Percentiles rank a stretch among this genome's conserved stretches.
phyloP scores from a whole-genome alignment of 768 basidiomycete species.

The Macrolepiota dolichaula region DNA sequence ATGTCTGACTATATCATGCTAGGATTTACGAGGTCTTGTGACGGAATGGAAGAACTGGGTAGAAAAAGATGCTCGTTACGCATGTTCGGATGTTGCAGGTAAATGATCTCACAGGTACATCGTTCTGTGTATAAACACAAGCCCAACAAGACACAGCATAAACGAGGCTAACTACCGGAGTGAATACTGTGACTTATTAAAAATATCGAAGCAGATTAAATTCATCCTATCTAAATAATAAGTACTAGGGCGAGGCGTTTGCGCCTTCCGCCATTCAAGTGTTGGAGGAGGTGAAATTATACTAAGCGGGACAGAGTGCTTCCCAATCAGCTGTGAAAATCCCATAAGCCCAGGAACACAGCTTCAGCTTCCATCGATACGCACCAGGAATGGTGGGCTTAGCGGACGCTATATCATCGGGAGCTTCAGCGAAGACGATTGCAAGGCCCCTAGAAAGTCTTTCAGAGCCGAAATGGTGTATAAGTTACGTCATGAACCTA shows the following conservation, averaged over 20 bases:
- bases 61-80: no score
- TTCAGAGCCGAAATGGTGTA: background rate
- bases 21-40: no score
- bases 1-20: no score
- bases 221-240: background rate
- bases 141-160: no score
- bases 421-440: slow-evolving; percentile 16
- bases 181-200: no score
- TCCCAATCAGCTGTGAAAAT: background rate
- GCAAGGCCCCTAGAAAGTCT: slow-evolving; percentile 11
- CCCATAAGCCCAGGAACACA: background rate
- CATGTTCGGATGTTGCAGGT: no score
- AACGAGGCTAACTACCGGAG: no score
- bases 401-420: background rate
- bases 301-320: background rate
- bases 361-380: background rate
- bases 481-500: slow-evolving; percentile 14
- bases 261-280: no score
- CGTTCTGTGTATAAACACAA: no score
- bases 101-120: no score
- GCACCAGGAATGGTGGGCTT: slow-evolving; percentile 5
- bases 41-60: no score
- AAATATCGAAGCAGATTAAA: no score
- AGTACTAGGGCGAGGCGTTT: background rate
- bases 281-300: background rate